These are phyloP conservation scores for Brettanomyces bruxellensis DNA, from an alignment of 805 yeast species.

Conservation along the genomic window DNA sequence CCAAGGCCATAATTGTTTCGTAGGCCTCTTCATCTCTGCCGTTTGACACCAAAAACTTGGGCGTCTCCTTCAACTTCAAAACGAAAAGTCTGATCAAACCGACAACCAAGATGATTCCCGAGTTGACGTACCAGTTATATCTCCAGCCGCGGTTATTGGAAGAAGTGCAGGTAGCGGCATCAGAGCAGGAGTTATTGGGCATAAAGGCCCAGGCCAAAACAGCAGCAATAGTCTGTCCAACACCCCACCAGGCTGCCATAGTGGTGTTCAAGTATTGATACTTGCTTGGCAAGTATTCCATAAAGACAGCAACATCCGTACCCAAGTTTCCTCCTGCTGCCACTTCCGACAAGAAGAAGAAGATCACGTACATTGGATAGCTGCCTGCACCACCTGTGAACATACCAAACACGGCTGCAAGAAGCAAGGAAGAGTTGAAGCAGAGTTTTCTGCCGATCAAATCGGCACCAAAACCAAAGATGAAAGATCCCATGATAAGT, in stretches of 20 bases:
- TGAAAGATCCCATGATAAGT: conserved; percentile 40
- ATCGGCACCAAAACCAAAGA: conserved; percentile 51
- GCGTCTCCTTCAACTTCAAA: conserved; percentile 42
- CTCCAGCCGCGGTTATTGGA: conserved; percentile 52
- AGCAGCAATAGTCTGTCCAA: conserved; percentile 48
- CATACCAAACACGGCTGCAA: conserved; percentile 41
- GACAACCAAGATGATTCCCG: conserved; percentile 40
- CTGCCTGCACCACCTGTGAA: conserved; percentile 43
- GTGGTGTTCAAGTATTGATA: conserved; percentile 44
- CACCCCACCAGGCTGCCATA: conserved; percentile 55
- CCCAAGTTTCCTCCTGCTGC: conserved; percentile 52
- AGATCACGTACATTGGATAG: conserved; percentile 41
- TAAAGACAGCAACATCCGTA: conserved; percentile 42
- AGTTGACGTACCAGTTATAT: conserved; percentile 44
- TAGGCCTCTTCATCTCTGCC: conserved; percentile 44
- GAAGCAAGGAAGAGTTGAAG: conserved; percentile 39
- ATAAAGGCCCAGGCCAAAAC: conserved; percentile 49
- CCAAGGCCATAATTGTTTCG: conserved; percentile 32
- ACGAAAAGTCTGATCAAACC: conserved; percentile 40
- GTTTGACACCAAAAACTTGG: conserved; percentile 42
- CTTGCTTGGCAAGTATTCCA: conserved; percentile 43
- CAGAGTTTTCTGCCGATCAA: conserved; percentile 45
- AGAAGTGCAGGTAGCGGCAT: conserved; percentile 33
- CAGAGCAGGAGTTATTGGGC: conserved; percentile 38
- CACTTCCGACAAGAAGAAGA: conserved; percentile 35